Evolutionary conservation across 768 basidiomycete species (phyloP).

Genomic region (Lactarius hengduanensis): DNA sequence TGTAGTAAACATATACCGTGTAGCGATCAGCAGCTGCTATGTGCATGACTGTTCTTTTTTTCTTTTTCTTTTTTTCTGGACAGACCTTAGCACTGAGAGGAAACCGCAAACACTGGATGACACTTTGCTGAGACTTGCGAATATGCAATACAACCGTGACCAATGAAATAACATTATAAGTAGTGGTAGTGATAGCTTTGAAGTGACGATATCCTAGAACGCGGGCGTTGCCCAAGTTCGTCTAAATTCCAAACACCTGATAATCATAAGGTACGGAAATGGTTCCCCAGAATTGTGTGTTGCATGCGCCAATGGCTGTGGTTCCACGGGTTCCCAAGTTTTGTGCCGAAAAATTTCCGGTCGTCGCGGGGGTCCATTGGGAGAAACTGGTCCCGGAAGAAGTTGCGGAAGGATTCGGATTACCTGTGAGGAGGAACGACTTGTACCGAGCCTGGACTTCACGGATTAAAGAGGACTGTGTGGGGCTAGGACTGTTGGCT

Average conservation of each 20-base stretch:
- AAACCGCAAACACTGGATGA: too few species aligned
- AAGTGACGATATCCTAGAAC: background rate
- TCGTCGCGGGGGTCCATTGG: constrained; percentile 54
- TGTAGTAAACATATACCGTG: background rate
- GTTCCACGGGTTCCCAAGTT: constrained; percentile 59
- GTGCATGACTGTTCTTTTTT: too few species aligned
- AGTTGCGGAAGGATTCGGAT: constrained; percentile 64
- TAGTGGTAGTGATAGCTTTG: background rate
- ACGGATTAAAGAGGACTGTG: constrained; percentile 56
- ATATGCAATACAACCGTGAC: background rate
- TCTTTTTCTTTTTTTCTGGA: too few species aligned
- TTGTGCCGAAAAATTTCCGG: constrained; percentile 54
- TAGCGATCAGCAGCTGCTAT: too few species aligned
- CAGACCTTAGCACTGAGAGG: too few species aligned
- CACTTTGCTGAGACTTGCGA: background rate
- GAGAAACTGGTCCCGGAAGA: constrained; percentile 42
- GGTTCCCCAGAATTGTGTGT: constrained; percentile 65
- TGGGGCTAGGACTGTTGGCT: constrained; percentile 49
- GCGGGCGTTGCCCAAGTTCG: background rate
- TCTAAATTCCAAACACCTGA: constrained; percentile 46
- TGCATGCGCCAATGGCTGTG: constrained; percentile 57
- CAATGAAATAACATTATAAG: background rate
- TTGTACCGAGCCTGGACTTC: constrained; percentile 71
- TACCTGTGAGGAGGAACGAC: constrained; percentile 59
- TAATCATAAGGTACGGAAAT: constrained; percentile 62